These are phyloP conservation scores for Carex sylvatica DNA, from an alignment of 202 grass and related monocot species.

Conservation along the genomic window DNA sequence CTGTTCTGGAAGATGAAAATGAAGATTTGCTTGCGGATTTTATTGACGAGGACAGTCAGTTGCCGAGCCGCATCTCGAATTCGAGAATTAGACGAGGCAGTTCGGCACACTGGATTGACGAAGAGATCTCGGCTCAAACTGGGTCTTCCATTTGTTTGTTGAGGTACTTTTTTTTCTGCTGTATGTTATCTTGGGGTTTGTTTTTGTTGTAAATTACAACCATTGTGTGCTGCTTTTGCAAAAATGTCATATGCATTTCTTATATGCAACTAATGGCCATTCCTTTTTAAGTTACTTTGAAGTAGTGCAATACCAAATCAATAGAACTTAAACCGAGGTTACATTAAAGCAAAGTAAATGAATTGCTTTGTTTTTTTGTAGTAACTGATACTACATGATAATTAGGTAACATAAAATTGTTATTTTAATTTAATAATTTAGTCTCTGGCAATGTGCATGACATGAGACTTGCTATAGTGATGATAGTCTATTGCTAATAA, in stretches of 20 bases:
- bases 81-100: constrained; percentile 55
- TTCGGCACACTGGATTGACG: constrained; percentile 64
- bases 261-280: not conserved
- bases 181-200: constrained; percentile 17
- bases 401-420: not conserved
- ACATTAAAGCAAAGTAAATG: not conserved
- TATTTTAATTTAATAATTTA: not conserved
- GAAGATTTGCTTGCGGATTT: constrained; percentile 99
- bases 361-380: not conserved
- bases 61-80: constrained; percentile 84
- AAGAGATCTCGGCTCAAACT: constrained; percentile 90
- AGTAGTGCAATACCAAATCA: not conserved
- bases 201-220: constrained; percentile 1
- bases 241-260: constrained; percentile 29
- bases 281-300: not conserved
- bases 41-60: constrained; percentile 99
- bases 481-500: not conserved
- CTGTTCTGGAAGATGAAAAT: constrained; percentile 84
- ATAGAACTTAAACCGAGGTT: not conserved
- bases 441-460: not conserved
- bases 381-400: not conserved
- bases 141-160: constrained; percentile 92
- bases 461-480: not conserved
- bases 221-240: constrained; percentile 29
- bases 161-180: constrained; percentile 55